phyloP scores from a whole-genome alignment of 202 grass and related monocot species.

The Zoysia matrella region DNA sequence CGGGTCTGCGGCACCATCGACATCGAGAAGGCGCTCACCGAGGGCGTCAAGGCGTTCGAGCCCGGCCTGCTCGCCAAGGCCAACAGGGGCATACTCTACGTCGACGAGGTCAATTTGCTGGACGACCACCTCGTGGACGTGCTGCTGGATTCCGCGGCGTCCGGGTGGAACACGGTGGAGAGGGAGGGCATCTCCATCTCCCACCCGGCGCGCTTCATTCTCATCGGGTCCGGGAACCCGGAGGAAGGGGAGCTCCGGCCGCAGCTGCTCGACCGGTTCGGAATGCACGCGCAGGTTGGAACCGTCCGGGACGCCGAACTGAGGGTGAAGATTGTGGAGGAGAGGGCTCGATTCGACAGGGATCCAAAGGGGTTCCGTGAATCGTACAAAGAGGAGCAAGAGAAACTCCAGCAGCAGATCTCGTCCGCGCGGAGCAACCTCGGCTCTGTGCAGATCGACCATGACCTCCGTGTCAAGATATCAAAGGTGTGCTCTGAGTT shows the following conservation, averaged over 20 bases:
- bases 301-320: conserved; percentile 91
- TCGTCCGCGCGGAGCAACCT: no score
- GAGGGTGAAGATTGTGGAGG: conserved; percentile 92
- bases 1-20: no score
- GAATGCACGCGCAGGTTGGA: conserved; percentile 94
- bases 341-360: no score
- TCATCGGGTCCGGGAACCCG: no score
- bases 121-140: conserved; percentile 97
- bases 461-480: conserved; percentile 48
- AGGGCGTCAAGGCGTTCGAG: conserved; percentile 27
- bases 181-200: no score
- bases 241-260: neutral
- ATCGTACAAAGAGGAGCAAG: no score
- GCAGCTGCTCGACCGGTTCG: conserved; percentile 92
- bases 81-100: conserved; percentile 94
- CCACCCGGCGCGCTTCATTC: no score
- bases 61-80: conserved; percentile 94
- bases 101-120: conserved; percentile 92
- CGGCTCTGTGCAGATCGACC: no score
- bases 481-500: conserved; percentile 90
- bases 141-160: conserved; percentile 40
- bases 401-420: no score
- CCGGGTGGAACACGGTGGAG: no score
- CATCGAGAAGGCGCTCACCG: no score
- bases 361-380: no score